Percentiles rank a stretch among this genome's conserved stretches.
phyloP scores from a whole-genome alignment of 2,329 filamentous ascomycete species.

The Coniella vitis region DNA sequence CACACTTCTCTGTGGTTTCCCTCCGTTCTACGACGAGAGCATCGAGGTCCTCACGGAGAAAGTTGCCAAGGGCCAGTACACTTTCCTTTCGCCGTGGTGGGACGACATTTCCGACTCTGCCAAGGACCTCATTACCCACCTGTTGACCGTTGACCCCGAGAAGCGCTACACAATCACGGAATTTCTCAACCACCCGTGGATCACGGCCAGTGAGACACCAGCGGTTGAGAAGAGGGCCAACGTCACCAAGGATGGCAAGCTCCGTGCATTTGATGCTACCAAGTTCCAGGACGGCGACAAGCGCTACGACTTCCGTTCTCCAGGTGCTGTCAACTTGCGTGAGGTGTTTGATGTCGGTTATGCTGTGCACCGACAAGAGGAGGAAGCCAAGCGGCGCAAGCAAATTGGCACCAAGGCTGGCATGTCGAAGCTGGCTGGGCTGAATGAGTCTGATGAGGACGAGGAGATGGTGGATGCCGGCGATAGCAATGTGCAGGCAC shows the following conservation, averaged over 20 bases:
- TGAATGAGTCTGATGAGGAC: constrained; percentile 64
- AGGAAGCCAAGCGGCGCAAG: constrained; percentile 87
- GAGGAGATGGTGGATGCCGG: constrained; percentile 44
- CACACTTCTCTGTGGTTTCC: constrained; percentile 93
- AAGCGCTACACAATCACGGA: constrained; percentile 90
- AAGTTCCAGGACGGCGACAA: constrained; percentile 53
- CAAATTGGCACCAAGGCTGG: constrained; percentile 67
- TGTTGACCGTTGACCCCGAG: constrained; percentile 89
- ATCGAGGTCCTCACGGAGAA: constrained; percentile 97
- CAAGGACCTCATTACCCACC: constrained; percentile 87
- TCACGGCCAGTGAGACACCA: constrained; percentile 57
- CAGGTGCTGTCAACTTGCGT: constrained; percentile 87
- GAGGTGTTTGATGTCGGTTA: constrained; percentile 99
- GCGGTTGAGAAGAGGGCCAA: constrained; percentile 50
- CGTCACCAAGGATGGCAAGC: constrained; percentile 32
- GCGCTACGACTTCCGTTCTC: constrained; percentile 88
- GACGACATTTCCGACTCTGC: constrained; percentile 95
- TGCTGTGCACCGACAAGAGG: constrained; percentile 91
- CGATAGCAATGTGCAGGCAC: constrained; percentile 18
- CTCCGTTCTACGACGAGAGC: constrained; percentile 96
- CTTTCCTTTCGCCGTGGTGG: constrained; percentile 98
- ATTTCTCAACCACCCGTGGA: constrained; percentile 94
- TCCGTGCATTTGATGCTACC: constrained; percentile 51
- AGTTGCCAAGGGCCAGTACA: constrained; percentile 93
- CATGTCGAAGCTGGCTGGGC: constrained; percentile 47